These are phyloP conservation scores for Blastomyces emzantsi DNA, from an alignment of 2,329 filamentous ascomycete genomes.

Conservation along the genomic window DNA sequence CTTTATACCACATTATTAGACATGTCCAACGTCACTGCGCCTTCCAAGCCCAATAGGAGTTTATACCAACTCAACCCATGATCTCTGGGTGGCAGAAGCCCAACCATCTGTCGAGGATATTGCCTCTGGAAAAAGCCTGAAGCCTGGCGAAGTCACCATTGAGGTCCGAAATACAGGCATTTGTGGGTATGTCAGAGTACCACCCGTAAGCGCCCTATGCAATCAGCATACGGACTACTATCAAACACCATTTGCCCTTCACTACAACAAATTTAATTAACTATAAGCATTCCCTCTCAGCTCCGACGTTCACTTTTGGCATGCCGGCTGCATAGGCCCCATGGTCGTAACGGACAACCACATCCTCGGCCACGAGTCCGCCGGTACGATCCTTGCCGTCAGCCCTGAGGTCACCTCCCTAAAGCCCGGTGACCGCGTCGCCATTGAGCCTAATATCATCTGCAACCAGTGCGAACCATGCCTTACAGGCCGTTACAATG, in stretches of 20 bases:
- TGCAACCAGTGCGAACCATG: conserved; percentile 87
- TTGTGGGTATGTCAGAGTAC: conserved; percentile 59
- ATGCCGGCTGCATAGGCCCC: conserved; percentile 85
- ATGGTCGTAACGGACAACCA: conserved; percentile 88
- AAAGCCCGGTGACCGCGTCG: conserved; percentile 78
- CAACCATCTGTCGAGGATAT: conserved; percentile 68
- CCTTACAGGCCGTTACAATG: conserved; percentile 88
- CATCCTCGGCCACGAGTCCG: conserved; percentile 91
- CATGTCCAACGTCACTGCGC: not conserved
- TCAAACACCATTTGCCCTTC: not conserved
- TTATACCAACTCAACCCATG: conserved; percentile 87
- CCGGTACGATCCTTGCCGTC: conserved; percentile 65
- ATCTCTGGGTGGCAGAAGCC: conserved; percentile 78
- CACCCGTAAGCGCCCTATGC: too few species aligned
- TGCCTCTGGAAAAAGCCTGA: conserved; percentile 55
- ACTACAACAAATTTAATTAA: not conserved
- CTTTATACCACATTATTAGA: not conserved
- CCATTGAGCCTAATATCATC: conserved; percentile 88
- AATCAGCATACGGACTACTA: too few species aligned
- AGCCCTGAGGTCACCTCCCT: conserved; percentile 63
- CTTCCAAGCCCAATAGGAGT: conserved; percentile 70
- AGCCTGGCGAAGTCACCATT: conserved; percentile 82
- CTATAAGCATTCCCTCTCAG: conserved; percentile 35
- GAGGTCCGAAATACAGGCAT: conserved; percentile 92
- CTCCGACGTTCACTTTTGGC: conserved; percentile 96